These are phyloP conservation scores for Tulasnella sp. DNA, from an alignment of 768 basidiomycete genomes.

Conservation along the genomic window DNA sequence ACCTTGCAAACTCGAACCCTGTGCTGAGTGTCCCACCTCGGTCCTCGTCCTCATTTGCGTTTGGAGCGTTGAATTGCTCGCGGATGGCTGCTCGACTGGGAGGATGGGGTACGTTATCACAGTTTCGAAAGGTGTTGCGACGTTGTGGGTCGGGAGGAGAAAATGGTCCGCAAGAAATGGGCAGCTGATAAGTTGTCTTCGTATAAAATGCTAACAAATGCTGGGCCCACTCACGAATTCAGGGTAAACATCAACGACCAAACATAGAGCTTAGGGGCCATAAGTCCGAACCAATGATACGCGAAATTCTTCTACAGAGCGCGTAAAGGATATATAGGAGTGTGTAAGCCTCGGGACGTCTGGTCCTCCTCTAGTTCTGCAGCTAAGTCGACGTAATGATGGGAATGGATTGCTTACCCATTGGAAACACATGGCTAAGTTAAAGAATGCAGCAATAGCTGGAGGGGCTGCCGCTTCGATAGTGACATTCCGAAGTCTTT, in stretches of 20 bases:
- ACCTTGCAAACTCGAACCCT: not conserved
- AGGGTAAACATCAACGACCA: not conserved
- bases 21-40: not conserved
- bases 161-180: no score
- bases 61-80: not conserved
- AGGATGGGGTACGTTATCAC: not conserved
- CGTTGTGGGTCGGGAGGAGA: no score
- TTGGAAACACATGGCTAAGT: not conserved
- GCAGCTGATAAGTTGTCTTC: no score
- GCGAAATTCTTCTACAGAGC: not conserved
- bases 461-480: constrained; percentile 19
- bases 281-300: not conserved
- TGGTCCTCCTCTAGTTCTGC: not conserved
- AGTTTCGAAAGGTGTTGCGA: not conserved
- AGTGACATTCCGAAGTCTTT: not conserved
- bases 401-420: not conserved
- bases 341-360: not conserved
- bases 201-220: no score
- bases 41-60: not conserved
- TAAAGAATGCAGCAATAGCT: not conserved
- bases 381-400: not conserved
- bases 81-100: not conserved
- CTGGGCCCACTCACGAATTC: not conserved
- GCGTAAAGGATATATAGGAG: not conserved
- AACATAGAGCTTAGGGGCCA: not conserved